A percentile compares a stretch with the other conserved stretches of the same genome.
These are phyloP conservation scores for Cladosporium sp. DNA, from an alignment of 2,329 filamentous ascomycete species.

Conservation along the genomic window DNA sequence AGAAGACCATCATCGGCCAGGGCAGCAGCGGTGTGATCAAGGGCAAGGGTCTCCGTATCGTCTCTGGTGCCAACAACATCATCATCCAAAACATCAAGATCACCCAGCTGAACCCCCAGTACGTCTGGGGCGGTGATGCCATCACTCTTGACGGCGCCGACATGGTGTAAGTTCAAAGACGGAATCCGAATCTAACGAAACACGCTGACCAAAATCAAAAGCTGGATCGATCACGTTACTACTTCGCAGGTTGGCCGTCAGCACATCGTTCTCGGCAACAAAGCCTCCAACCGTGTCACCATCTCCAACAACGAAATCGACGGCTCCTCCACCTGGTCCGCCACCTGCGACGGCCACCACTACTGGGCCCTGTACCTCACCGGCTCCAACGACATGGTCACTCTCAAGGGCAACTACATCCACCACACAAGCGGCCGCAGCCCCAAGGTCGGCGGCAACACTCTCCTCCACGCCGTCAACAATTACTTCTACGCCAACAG, in stretches of 20 bases:
- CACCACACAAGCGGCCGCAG: conserved; percentile 58
- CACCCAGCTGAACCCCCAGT: conserved; percentile 36
- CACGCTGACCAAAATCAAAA: background rate
- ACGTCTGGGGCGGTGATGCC: conserved; percentile 40
- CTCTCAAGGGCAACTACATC: conserved; percentile 61
- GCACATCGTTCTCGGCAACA: conserved; percentile 59
- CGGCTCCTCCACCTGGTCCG: conserved; percentile 55
- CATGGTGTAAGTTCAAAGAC: conserved; percentile 24
- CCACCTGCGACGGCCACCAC: conserved; percentile 59
- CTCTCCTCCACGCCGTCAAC: conserved; percentile 61
- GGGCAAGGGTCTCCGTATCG: conserved; percentile 43
- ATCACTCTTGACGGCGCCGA: conserved; percentile 35
- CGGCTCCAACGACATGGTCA: conserved; percentile 55
- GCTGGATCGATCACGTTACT: background rate
- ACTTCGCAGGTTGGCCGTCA: conserved; percentile 60
- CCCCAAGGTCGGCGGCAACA: conserved; percentile 58
- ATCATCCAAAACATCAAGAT: conserved; percentile 49
- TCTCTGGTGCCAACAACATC: conserved; percentile 50
- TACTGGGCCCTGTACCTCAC: conserved; percentile 62
- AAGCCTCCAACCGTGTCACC: conserved; percentile 56
- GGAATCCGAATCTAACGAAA: background rate
- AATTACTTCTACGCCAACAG: conserved; percentile 58
- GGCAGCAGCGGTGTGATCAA: conserved; percentile 42
- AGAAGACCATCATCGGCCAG: conserved; percentile 44
- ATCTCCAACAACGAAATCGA: conserved; percentile 62